Percentiles rank a stretch among this genome's conserved stretches.
Conservation (phyloP, 1,284 basidiomycete genomes). For the Rhizoctonia solani region DNA sequence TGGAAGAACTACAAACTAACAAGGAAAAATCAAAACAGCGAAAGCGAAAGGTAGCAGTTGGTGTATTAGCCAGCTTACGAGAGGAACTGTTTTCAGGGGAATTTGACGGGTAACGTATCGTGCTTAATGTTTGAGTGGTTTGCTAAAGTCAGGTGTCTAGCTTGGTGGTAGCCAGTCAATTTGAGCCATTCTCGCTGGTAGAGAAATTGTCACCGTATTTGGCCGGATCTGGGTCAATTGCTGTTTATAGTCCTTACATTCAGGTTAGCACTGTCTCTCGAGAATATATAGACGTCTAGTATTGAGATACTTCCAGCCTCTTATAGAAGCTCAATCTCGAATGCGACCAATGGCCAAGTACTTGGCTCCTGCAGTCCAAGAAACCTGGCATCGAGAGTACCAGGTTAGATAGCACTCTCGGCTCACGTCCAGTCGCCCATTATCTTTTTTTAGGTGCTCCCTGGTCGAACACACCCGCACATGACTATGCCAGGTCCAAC, state of each 20-base stretch:
- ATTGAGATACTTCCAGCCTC: constrained; percentile 52
- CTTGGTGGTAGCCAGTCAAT: constrained; percentile 80
- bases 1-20: constrained; percentile 57
- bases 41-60: constrained; percentile 68
- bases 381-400: constrained; percentile 89
- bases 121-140: constrained; percentile 28
- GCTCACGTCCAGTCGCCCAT: neutral
- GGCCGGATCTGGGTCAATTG: constrained; percentile 82
- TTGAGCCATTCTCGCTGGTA: constrained; percentile 84
- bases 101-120: constrained; percentile 72
- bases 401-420: constrained; percentile 55
- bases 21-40: constrained; percentile 68
- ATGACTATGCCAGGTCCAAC: constrained; percentile 92
- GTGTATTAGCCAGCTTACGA: constrained; percentile 64
- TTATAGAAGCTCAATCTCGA: constrained; percentile 77
- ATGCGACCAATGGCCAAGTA: constrained; percentile 70
- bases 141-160: constrained; percentile 49
- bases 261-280: constrained; percentile 56
- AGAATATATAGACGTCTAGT: constrained; percentile 26
- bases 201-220: constrained; percentile 76
- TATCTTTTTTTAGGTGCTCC: constrained; percentile 62
- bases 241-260: constrained; percentile 82
- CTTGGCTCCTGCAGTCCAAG: constrained; percentile 80
- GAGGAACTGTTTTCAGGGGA: constrained; percentile 85
- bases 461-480: constrained; percentile 92